Conservation (phyloP, 2,329 filamentous ascomycete genomes). For the Colletotrichum phormii region DNA sequence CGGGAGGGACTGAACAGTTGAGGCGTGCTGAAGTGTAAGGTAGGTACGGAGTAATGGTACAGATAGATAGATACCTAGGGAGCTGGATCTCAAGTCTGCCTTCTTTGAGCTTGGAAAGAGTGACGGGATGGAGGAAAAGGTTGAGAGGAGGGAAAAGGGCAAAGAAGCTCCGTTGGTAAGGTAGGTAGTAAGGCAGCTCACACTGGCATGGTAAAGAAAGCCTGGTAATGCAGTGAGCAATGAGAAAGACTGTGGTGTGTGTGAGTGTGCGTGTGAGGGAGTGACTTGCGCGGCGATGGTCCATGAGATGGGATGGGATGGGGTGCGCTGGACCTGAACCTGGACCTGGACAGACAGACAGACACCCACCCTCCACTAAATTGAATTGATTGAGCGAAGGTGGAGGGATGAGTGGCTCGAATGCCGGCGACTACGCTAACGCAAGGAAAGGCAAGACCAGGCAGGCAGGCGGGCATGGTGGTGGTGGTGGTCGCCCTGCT, state of each 20-base stretch:
- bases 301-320: background rate
- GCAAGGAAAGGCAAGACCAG: constrained; percentile 2
- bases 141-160: background rate
- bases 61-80: background rate
- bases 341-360: background rate
- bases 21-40: background rate
- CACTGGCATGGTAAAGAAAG: background rate
- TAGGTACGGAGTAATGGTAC: background rate
- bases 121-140: background rate
- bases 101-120: background rate
- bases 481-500: background rate
- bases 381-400: background rate
- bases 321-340: constrained; percentile 1
- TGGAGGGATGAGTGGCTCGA: constrained; percentile 1
- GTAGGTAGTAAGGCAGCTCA: too few species aligned
- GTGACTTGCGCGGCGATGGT: background rate
- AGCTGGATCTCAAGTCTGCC: background rate
- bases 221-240: background rate
- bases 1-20: too few species aligned
- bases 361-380: background rate
- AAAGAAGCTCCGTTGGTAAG: background rate
- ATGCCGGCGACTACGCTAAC: constrained; percentile 5
- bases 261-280: background rate
- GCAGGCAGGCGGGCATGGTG: background rate
- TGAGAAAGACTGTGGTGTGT: background rate